phyloP scores from a whole-genome alignment of 306 rosid genomes.

The Cicer arietinum region DNA sequence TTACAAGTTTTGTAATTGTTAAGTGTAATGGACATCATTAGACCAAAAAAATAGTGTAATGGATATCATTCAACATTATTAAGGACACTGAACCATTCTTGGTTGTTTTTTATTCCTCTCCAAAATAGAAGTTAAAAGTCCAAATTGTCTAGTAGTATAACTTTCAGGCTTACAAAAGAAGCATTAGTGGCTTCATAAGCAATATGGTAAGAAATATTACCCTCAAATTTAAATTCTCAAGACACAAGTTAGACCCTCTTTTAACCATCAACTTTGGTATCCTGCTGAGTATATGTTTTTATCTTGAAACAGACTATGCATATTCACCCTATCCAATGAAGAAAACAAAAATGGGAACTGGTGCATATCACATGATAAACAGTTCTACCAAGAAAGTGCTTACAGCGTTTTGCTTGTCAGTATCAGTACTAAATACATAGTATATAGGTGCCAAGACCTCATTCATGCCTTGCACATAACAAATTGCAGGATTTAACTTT shows the following conservation, averaged over 20 bases:
- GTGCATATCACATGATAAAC: conserved; percentile 11
- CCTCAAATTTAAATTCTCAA: conserved; percentile 15
- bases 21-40: not conserved
- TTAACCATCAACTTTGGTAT: conserved; percentile 17
- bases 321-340: conserved; percentile 4
- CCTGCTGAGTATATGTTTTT: not conserved
- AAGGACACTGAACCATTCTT: conserved; percentile 12
- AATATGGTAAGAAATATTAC: not conserved
- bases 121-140: conserved; percentile 17
- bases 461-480: conserved; percentile 93
- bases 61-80: not conserved
- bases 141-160: conserved; percentile 9
- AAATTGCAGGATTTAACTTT: conserved; percentile 76
- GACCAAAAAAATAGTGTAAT: not conserved
- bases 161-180: conserved; percentile 26
- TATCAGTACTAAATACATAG: conserved; percentile 68
- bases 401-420: conserved; percentile 69
- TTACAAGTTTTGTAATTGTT: conserved; percentile 15
- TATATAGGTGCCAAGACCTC: conserved; percentile 88
- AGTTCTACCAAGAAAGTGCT: conserved; percentile 46
- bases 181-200: conserved; percentile 15
- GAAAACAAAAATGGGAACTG: not conserved
- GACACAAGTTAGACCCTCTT: conserved; percentile 19
- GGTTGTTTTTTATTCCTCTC: not conserved
- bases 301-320: conserved; percentile 5